These are phyloP conservation scores for Pittosporum tobira DNA, from an alignment of 129 eudicot genomes.

Conservation along the genomic window DNA sequence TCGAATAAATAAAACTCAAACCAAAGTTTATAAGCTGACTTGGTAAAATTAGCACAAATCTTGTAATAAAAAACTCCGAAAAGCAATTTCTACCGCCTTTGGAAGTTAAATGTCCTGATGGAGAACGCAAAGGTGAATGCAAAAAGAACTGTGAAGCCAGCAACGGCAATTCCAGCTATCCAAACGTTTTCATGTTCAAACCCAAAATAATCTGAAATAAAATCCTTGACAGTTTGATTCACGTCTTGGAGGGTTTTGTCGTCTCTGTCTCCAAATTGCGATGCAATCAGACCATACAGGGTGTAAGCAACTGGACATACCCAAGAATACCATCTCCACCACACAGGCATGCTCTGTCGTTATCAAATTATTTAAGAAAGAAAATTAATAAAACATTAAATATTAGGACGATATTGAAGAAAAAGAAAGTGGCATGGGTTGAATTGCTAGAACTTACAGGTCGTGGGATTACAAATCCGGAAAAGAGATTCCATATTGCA, in stretches of 20 bases:
- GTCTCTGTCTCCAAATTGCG: constrained; percentile 48
- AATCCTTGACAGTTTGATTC: constrained; percentile 16
- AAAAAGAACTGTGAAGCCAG: constrained; percentile 19
- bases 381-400: background rate
- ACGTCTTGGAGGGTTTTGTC: background rate
- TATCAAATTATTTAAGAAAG: background rate
- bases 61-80: no score
- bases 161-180: constrained; percentile 15
- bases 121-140: constrained; percentile 22
- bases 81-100: constrained; percentile 13
- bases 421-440: background rate
- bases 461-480: constrained; percentile 5
- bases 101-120: constrained; percentile 32
- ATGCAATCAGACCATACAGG: constrained; percentile 43
- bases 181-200: constrained; percentile 27
- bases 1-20: no score
- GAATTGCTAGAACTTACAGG: constrained; percentile 1
- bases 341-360: constrained; percentile 48
- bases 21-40: no score
- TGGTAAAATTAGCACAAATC: no score
- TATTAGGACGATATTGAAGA: background rate
- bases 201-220: constrained; percentile 23
- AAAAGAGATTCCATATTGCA: constrained; percentile 11
- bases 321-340: constrained; percentile 87
- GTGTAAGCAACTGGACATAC: constrained; percentile 57